Percentiles rank a stretch among this genome's conserved stretches.
These are phyloP conservation scores for Solanum ahanhuiri DNA, from an alignment of 257 asterid species.

Conservation along the genomic window DNA sequence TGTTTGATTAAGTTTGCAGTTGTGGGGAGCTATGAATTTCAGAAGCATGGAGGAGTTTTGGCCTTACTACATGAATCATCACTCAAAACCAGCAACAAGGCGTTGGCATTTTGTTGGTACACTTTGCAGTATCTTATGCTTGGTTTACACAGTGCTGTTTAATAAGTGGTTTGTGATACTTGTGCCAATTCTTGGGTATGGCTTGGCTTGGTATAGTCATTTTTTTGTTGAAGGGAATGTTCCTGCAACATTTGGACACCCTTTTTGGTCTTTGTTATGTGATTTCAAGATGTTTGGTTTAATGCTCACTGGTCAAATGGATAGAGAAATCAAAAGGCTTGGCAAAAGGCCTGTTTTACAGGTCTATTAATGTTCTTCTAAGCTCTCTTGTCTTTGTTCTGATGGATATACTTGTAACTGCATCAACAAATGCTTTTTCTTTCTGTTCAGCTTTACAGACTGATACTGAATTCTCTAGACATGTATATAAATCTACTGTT, in stretches of 20 bases:
- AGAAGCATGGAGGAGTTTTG: conserved; percentile 95
- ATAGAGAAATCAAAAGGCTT: conserved; percentile 95
- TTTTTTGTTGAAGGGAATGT: conserved; percentile 87
- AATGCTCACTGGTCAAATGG: conserved; percentile 92
- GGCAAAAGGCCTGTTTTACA: conserved; percentile 94
- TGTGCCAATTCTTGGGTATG: conserved; percentile 81
- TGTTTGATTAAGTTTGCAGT: neutral
- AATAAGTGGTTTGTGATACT: conserved; percentile 57
- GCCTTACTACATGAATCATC: conserved; percentile 88
- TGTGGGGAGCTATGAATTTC: conserved; percentile 43
- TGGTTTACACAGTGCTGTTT: conserved; percentile 61
- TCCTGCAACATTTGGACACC: conserved; percentile 93
- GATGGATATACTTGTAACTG: conserved; percentile 14
- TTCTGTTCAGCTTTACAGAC: neutral
- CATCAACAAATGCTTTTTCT: neutral
- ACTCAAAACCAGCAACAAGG: conserved; percentile 74
- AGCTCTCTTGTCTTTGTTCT: neutral
- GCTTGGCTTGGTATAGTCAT: conserved; percentile 93
- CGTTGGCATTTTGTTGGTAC: conserved; percentile 98
- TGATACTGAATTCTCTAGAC: neutral
- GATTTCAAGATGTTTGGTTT: conserved; percentile 96
- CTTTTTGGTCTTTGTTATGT: conserved; percentile 83
- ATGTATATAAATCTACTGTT: neutral
- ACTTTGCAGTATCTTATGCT: conserved; percentile 56
- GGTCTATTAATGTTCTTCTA: conserved; percentile 22